Evolutionary conservation across 139 green algal genomes (phyloP), one percentile per base, ranked within the genome.

Genomic region (Chlamydomonas sp.): DNA sequence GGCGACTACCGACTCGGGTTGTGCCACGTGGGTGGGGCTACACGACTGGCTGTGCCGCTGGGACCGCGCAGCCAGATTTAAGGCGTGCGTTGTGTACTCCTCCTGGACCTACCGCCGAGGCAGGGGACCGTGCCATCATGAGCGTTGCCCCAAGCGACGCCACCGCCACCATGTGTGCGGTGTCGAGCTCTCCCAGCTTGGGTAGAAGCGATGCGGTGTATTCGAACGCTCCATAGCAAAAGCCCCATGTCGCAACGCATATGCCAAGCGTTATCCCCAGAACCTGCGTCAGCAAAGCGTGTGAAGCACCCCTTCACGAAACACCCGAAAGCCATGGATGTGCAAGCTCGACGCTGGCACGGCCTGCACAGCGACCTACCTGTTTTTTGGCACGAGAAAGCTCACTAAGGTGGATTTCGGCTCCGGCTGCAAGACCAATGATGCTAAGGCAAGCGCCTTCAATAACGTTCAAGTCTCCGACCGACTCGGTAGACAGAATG

Each of bases 51-150:
- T 49, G 31, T 49, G 31, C 31, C 31, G 31, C 31, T 49, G 31
- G 31, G 31, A 49, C 31, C 31, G 31, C 31, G 31, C 31, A 49
- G 31, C 31, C 31, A 49, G 31, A 49, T 49, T 49, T 49, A 49
- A 49, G 31, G 31, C 31, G 31, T 49, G 31, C 31, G 31, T 49
- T 49, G 31, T 49, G 31, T 49, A 49, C 31, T 49, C 31, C 31
- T 49, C 31, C 31, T 49, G 31, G 31, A 49, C 59, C 14, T 20
- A 97, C 94, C 76, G 95, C 94, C 7, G 96, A 98, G 4, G 96
- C 97, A 4, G 97, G 97, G 15, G 96, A 98, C 59, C 97, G 89
- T 0, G 97, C 95, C 81, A 98, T 93, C 88, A 96, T 95, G 18
- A 99, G 90, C 1, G 93, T 97, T 8, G 90, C 95, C 0, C 91